Conservation (phyloP, 75 land plant species). For the Cupressus sempervirens region DNA sequence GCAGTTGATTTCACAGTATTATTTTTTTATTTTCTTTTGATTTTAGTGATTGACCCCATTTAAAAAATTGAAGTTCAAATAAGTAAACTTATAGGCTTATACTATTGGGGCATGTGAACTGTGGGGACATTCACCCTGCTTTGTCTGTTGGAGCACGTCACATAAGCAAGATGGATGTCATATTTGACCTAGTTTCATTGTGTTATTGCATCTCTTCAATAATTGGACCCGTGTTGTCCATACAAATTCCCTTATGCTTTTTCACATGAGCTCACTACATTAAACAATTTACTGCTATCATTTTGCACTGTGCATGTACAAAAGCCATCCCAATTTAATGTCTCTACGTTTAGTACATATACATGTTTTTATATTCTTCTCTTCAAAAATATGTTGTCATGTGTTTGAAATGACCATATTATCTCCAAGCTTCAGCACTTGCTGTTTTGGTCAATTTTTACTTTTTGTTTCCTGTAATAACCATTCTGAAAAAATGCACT, state of each 20-base stretch:
- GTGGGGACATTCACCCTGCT: neutral
- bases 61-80: neutral
- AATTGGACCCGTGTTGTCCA: neutral
- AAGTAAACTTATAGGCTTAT: too few species aligned
- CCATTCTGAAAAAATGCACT: neutral
- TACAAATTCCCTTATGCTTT: neutral
- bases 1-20: neutral
- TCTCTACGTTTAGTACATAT: neutral
- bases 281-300: neutral
- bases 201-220: neutral
- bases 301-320: neutral
- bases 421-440: neutral
- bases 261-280: neutral
- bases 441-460: neutral
- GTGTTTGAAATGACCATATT: neutral
- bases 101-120: neutral
- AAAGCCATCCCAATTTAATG: neutral
- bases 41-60: neutral
- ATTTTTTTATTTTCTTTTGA: neutral
- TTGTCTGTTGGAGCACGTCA: neutral
- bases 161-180: neutral
- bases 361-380: neutral
- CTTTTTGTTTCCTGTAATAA: neutral
- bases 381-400: neutral
- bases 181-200: neutral